phyloP scores from a whole-genome alignment of 2,329 filamentous ascomycete species.

The Cladophialophora chaetospira region DNA sequence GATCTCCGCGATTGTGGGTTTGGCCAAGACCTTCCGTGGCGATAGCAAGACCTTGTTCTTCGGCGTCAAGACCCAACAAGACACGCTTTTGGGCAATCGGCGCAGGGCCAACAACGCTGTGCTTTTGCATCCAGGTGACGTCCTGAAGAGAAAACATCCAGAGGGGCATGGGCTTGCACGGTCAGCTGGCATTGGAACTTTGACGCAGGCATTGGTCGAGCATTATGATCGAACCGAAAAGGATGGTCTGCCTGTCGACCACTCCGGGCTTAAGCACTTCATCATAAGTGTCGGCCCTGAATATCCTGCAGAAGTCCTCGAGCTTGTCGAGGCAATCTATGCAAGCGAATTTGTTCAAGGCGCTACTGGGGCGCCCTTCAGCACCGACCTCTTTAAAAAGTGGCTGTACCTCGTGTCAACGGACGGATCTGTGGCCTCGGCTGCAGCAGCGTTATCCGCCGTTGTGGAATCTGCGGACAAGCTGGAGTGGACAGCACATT shows the following conservation, averaged over 20 bases:
- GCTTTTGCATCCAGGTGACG: background rate
- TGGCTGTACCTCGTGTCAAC: constrained; percentile 24
- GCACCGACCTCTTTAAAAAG: constrained; percentile 20
- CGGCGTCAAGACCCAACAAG: background rate
- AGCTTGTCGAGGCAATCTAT: constrained; percentile 22
- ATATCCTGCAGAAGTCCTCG: constrained; percentile 15
- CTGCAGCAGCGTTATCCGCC: constrained; percentile 20
- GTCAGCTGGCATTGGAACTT: background rate
- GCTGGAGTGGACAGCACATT: constrained; percentile 18
- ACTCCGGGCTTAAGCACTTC: constrained; percentile 20
- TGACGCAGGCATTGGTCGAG: constrained; percentile 8
- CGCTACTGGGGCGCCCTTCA: constrained; percentile 14
- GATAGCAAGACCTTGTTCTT: constrained; percentile 5
- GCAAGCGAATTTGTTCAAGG: constrained; percentile 23
- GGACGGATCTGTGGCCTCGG: constrained; percentile 10
- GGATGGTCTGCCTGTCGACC: constrained; percentile 8
- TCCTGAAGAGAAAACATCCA: too few species aligned
- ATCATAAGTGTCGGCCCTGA: constrained; percentile 3
- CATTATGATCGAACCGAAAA: constrained; percentile 13
- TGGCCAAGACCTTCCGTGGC: constrained; percentile 20
- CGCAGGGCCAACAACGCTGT: background rate
- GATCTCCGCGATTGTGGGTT: constrained; percentile 17
- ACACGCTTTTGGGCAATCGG: background rate
- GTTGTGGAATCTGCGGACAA: constrained; percentile 17
- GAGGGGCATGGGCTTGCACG: constrained; percentile 2